These are phyloP conservation scores for Pleurotus cornucopiae DNA, from an alignment of 768 basidiomycete species.

Conservation along the genomic window DNA sequence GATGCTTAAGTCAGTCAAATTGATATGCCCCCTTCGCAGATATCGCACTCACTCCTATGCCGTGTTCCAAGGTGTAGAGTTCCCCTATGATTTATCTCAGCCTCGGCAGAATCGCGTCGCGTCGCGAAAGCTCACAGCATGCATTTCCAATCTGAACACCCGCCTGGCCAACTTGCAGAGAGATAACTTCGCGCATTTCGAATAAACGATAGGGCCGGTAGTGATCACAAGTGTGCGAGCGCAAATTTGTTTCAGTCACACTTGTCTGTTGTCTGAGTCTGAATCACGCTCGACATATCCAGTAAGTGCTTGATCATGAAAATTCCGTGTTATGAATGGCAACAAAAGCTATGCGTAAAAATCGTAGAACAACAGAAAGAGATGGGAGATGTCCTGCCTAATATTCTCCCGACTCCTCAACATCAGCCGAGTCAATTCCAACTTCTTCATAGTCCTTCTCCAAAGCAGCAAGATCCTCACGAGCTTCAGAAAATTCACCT, in stretches of 20 bases:
- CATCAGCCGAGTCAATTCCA: conserved; percentile 71
- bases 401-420: conserved; percentile 59
- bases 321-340: conserved; percentile 25
- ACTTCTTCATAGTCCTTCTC: conserved; percentile 96
- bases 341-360: conserved; percentile 23
- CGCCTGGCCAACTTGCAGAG: conserved; percentile 95
- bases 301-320: conserved; percentile 12
- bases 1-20: neutral
- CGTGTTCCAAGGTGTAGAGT: conserved; percentile 97
- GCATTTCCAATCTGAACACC: conserved; percentile 94
- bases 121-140: conserved; percentile 65
- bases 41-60: conserved; percentile 73
- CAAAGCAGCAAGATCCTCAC: conserved; percentile 95
- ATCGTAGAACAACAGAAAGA: conserved; percentile 11
- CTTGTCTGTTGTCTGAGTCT: neutral
- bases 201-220: neutral
- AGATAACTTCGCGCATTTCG: conserved; percentile 90
- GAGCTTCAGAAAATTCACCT: conserved; percentile 98
- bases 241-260: neutral
- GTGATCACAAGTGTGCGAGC: conserved; percentile 15
- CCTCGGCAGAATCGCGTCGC: conserved; percentile 17
- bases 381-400: conserved; percentile 20
- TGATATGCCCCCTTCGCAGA: neutral
- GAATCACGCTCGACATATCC: neutral
- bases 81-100: conserved; percentile 61